Base-by-base conservation (phyloP, 2,329 filamentous ascomycete species). In the Xylaria sp. region DNA sequence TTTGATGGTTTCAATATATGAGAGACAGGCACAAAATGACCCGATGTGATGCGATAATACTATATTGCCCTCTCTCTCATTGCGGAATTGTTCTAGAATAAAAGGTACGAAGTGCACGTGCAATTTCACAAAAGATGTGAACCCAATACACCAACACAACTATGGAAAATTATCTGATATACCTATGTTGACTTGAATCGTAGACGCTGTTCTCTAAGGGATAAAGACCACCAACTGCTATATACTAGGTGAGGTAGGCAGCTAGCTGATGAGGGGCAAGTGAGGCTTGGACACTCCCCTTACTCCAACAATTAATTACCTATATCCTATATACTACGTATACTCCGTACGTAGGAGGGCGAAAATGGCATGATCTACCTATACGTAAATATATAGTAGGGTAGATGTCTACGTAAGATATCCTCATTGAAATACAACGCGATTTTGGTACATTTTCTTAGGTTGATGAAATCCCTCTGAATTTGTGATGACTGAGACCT, bases 21-120 rank as follows among this genome's bases (percentile, higher is more conserved):
- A 68, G 69, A 75, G 69, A 75, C 72, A 74, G 21, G 54, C 63
- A 69, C 69, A 54, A 44, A 29, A 37, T 40, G 55, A 48, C 50
- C 64, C 51, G 71, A 66, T 25, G 40, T 42, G 25, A 55, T 63
- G 44, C 44, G 27, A 40, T 47, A 35, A 10, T 21, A 54, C 12
- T 23, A n/a, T 47, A 47, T 47, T 13, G 12, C 32, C 29, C 35
- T n/a, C 65, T 42, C 37, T 8, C 16, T 18, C 3, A 10, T 35
- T 65, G 23, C 27, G 42, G 58, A 65, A 69, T 42, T 13, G 42
- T 70, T 70, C 69, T 65, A 61, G 68, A 48, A 48, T 65, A 67
- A 6, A 51, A 27, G 21, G 8, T 13, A 44, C 4, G 8, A 55
- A 23, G 51, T 18, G 51, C 51, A 55, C 29, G n/a, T 55, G 51